Conservation (phyloP, 345 rosid genomes). For the Arabidopsis thaliana region TAIR10.1 NC_003075.7:7623001-7623500, state of each 20-base stretch:
- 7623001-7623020: slow-evolving; percentile 31
- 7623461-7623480: too few relatives aligned
- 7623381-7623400: too few relatives aligned
- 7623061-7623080: neutral
- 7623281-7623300: neutral
- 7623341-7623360: neutral
- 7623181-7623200: too few relatives aligned
- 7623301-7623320: neutral
- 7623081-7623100: neutral
- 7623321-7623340: neutral
- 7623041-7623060: slow-evolving; percentile 37
- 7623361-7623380: neutral
- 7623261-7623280: neutral
- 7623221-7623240: too few relatives aligned
- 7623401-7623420: neutral
- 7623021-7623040: slow-evolving; percentile 32
- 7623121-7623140: neutral
- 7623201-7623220: too few relatives aligned
- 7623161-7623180: neutral
- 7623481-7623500: too few relatives aligned
- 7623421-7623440: neutral
- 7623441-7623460: too few relatives aligned
- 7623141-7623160: neutral
- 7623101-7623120: neutral
- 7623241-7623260: too few relatives aligned